Evolutionary conservation across 495 filamentous ascomycete genomes (phyloP), one percentile per base, ranked within the genome.

Genomic region (Hypoxylon cercidicola): DNA sequence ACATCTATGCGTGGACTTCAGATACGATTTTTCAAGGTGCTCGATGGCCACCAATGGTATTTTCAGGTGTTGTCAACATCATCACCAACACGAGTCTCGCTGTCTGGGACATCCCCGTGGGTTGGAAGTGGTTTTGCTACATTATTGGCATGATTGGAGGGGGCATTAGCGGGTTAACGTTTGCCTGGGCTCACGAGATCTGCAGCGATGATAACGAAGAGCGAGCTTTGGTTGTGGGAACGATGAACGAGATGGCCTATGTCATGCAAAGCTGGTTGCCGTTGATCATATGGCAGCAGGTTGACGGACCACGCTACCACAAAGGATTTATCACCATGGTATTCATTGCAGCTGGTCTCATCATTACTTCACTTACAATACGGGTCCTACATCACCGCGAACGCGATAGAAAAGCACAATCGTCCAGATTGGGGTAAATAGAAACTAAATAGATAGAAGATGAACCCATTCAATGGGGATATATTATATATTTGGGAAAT

Each of bases 161-260:
- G 41, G 74, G 75, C 4, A 69, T 77, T 41, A 74, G 70, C 19
- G 76, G 76, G 20, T 47, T 78, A 25, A 76, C 64, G 16, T 79
- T 71, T 52, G 72, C 73, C 18, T 87, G 84, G 85, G 81, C 82
- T 1, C 81, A 87, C 66, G 84, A 77, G 64, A 82, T 79, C 68
- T 86, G 76, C 61, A 72, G 72, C 9, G 76, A 77, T 21, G 82
- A 83, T 47, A 81, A 81, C 19, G 80, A 84, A 62, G 84, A 88
- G 66, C 71, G 86, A n/a, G 80, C 84, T 2, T 55, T 87, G 13
- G 82, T 85, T 4, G 70, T 76, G 3, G 76, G 54, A 7, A 50
- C 74, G 12, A 81, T 82, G 78, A 81, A 79, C 41, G 64, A 75
- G 62, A 73, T 82, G 71, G 77, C 77, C 1, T 76, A 77, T 39